phyloP scores from a whole-genome alignment of 2,329 filamentous ascomycete species.

The Ceratocystis harringtonii region DNA sequence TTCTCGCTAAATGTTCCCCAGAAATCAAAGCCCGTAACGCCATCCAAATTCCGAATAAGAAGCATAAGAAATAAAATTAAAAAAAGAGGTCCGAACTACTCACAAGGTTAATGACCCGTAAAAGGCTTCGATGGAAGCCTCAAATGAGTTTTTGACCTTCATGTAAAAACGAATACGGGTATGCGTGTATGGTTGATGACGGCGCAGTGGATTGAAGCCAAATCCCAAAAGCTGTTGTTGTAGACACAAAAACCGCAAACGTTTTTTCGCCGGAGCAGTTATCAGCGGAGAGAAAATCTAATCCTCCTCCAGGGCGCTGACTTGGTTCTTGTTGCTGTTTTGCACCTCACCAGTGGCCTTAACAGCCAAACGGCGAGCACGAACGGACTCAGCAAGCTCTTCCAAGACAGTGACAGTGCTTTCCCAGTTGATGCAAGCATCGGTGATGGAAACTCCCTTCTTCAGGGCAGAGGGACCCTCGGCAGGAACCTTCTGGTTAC shows the following conservation, averaged over 20 bases:
- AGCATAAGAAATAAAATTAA: conserved; percentile 6
- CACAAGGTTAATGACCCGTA: not conserved
- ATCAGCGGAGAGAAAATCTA: conserved; percentile 22
- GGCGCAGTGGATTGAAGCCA: not conserved
- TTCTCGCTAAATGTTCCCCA: conserved; percentile 2
- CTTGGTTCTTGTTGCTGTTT: conserved; percentile 24
- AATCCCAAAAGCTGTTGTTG: not conserved
- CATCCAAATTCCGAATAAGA: conserved; percentile 3
- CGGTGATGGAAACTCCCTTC: conserved; percentile 87
- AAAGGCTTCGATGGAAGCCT: not conserved
- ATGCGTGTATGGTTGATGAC: not conserved
- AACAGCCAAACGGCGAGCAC: conserved; percentile 48
- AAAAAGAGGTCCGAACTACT: not conserved
- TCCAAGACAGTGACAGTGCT: conserved; percentile 67
- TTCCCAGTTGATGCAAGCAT: conserved; percentile 93
- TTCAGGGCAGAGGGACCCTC: conserved; percentile 67
- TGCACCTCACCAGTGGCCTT: conserved; percentile 22
- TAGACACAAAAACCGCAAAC: not conserved
- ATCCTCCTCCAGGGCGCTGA: conserved; percentile 38
- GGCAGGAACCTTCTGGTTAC: conserved; percentile 71
- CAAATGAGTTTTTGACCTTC: not conserved
- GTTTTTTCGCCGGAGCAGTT: not conserved
- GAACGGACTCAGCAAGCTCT: conserved; percentile 70
- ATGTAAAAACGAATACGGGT: not conserved
- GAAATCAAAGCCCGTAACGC: conserved; percentile 8